These are phyloP conservation scores for Apiospora phragmitis DNA, from an alignment of 2,329 filamentous ascomycete species.

Conservation along the genomic window DNA sequence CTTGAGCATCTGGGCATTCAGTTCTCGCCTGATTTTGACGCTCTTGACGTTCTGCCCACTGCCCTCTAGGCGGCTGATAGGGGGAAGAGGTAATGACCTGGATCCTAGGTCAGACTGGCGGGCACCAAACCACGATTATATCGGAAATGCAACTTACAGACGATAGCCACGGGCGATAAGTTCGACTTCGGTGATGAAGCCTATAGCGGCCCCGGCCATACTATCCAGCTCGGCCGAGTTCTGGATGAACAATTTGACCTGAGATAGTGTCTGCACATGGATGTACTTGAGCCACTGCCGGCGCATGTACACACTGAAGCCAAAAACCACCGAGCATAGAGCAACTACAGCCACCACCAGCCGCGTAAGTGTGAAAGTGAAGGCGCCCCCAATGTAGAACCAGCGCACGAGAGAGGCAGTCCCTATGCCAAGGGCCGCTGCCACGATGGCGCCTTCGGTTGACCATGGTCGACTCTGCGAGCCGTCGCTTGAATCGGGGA, in stretches of 20 bases:
- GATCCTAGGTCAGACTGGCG: slow-evolving; percentile 16
- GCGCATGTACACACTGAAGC: slow-evolving; percentile 30
- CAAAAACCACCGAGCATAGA: slow-evolving; percentile 20
- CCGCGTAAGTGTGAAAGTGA: slow-evolving; percentile 28
- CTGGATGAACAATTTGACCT: slow-evolving; percentile 30
- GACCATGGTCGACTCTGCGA: slow-evolving; percentile 18
- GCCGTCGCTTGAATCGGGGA: not conserved
- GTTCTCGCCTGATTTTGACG: slow-evolving; percentile 72
- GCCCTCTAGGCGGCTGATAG: slow-evolving; percentile 89
- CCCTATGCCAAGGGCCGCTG: slow-evolving; percentile 29
- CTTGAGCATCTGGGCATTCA: slow-evolving; percentile 69
- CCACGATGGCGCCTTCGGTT: slow-evolving; percentile 30
- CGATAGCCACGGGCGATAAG: slow-evolving; percentile 34
- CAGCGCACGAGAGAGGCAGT: slow-evolving; percentile 30
- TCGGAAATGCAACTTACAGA: slow-evolving; percentile 24
- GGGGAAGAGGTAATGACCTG: slow-evolving; percentile 85
- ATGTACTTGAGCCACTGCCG: slow-evolving; percentile 32
- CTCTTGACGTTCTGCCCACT: slow-evolving; percentile 78
- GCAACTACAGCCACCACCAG: slow-evolving; percentile 23
- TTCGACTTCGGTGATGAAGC: slow-evolving; percentile 37
- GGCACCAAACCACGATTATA: not conserved
- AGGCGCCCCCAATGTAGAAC: slow-evolving; percentile 28
- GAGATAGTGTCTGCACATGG: slow-evolving; percentile 29
- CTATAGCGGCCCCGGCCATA: slow-evolving; percentile 34
- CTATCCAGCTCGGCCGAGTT: slow-evolving; percentile 32